Evolutionary conservation across 1,139 yeast species (phyloP).

Genomic region (Kodamaea sp.): DNA sequence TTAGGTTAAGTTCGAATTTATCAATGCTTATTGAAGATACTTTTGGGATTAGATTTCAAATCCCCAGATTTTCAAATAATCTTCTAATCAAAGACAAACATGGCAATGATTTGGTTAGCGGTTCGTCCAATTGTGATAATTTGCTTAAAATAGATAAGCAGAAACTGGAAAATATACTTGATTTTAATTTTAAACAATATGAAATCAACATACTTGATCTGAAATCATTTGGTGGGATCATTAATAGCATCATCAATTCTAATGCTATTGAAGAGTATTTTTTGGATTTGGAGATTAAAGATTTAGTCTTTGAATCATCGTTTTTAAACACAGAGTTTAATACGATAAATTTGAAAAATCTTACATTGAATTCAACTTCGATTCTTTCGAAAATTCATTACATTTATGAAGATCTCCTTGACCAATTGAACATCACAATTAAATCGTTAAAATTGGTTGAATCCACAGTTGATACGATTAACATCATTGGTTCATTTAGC

Average conservation of each 20-base stretch:
- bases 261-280: constrained; percentile 9
- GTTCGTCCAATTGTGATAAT: constrained; percentile 13
- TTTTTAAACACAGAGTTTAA: constrained; percentile 9
- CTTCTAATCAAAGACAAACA: constrained; percentile 10
- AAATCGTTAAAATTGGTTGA: constrained; percentile 22
- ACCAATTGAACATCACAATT: constrained; percentile 21
- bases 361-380: background rate
- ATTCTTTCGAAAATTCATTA: background rate
- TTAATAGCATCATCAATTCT: constrained; percentile 13
- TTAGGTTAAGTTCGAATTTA: constrained; percentile 12
- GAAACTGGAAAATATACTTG: constrained; percentile 6
- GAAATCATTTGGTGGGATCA: constrained; percentile 13
- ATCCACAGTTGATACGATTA: constrained; percentile 18
- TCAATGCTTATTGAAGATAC: constrained; percentile 11
- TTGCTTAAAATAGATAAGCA: constrained; percentile 8
- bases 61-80: constrained; percentile 15
- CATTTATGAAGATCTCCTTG: constrained; percentile 12
- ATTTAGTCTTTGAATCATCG: constrained; percentile 10
- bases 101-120: constrained; percentile 10
- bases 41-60: constrained; percentile 12
- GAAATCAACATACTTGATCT: constrained; percentile 16
- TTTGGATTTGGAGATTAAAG: constrained; percentile 19
- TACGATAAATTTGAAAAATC: constrained; percentile 4
- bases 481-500: constrained; percentile 29
- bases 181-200: constrained; percentile 9